These are phyloP conservation scores for Stropharia rugosoannulata DNA, from an alignment of 768 basidiomycete genomes.

Conservation along the genomic window DNA sequence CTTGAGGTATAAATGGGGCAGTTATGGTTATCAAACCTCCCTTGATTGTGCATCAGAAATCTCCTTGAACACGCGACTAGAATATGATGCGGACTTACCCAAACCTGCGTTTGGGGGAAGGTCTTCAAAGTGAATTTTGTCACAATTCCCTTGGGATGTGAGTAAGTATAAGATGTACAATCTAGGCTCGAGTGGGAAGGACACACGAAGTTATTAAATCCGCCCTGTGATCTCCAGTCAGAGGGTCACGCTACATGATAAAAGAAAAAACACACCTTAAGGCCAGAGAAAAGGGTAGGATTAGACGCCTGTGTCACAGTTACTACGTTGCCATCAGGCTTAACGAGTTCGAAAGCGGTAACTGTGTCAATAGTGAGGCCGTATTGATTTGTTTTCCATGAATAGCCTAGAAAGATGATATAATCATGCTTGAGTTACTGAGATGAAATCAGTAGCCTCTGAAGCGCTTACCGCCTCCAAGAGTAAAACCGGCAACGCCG, in stretches of 20 bases:
- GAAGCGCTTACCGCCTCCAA: constrained; percentile 45
- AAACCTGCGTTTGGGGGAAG: constrained; percentile 54
- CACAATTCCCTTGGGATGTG: constrained; percentile 46
- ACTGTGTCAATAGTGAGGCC: constrained; percentile 59
- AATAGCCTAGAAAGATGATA: constrained; percentile 44
- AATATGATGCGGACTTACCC: constrained; percentile 39
- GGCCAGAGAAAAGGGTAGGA: constrained; percentile 38
- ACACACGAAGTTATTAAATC: constrained; percentile 53
- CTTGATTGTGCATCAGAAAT: constrained; percentile 23
- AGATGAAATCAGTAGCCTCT: constrained; percentile 24
- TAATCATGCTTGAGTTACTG: not conserved
- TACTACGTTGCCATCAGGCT: constrained; percentile 45
- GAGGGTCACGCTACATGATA: too few species aligned
- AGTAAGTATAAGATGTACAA: not conserved
- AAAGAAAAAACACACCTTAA: constrained; percentile 32
- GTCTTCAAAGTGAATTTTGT: constrained; percentile 55
- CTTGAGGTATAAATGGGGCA: constrained; percentile 17
- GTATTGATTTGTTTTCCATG: constrained; percentile 60
- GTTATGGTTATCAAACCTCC: constrained; percentile 45
- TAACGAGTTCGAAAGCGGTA: constrained; percentile 51
- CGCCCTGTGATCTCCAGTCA: constrained; percentile 23
- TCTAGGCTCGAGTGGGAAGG: not conserved
- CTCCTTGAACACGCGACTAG: not conserved
- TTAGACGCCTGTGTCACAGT: constrained; percentile 30
- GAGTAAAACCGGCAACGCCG: constrained; percentile 55